These are phyloP conservation scores for Chondrus crispus DNA, from an alignment of 23 red algal genomes.

Conservation along the genomic window DNA sequence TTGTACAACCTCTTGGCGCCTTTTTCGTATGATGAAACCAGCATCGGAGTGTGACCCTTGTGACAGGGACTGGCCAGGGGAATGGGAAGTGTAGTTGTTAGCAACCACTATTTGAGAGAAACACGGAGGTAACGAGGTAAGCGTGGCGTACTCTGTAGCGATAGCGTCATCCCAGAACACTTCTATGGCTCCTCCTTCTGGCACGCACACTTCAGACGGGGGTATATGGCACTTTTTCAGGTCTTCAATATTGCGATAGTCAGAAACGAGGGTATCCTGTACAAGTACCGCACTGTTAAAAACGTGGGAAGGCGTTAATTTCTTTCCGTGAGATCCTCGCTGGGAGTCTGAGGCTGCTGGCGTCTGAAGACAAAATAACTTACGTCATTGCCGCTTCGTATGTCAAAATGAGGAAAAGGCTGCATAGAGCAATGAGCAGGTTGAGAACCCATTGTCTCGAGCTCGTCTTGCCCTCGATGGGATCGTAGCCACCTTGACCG, in stretches of 20 bases:
- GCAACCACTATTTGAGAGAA: not conserved
- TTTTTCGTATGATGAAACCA: not conserved
- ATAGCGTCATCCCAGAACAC: slow-evolving; percentile 31
- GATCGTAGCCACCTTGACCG: not conserved
- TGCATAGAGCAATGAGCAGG: not conserved
- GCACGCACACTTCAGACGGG: slow-evolving; percentile 27
- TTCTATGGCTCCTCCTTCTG: slow-evolving; percentile 8
- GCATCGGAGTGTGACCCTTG: not conserved
- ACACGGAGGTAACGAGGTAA: not conserved
- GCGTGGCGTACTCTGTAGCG: not conserved
- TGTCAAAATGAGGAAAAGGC: slow-evolving; percentile 4
- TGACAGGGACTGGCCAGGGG: not conserved
- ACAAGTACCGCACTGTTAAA: slow-evolving; percentile 23
- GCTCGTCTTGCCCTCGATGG: not conserved
- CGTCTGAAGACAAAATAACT: not conserved
- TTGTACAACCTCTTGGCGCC: not conserved
- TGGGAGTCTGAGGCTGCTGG: too few species aligned
- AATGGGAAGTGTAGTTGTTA: not conserved
- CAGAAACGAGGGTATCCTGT: not conserved
- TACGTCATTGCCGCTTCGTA: slow-evolving; percentile 50
- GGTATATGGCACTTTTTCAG: slow-evolving; percentile 18
- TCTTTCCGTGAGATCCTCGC: too few species aligned
- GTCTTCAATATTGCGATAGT: not conserved
- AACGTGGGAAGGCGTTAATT: not conserved
- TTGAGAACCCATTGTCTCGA: slow-evolving; percentile 43